Percentiles rank a stretch among this genome's conserved stretches.
phyloP scores from a whole-genome alignment of 208 protist species.

The Acanthamoeba pearcei region DNA sequence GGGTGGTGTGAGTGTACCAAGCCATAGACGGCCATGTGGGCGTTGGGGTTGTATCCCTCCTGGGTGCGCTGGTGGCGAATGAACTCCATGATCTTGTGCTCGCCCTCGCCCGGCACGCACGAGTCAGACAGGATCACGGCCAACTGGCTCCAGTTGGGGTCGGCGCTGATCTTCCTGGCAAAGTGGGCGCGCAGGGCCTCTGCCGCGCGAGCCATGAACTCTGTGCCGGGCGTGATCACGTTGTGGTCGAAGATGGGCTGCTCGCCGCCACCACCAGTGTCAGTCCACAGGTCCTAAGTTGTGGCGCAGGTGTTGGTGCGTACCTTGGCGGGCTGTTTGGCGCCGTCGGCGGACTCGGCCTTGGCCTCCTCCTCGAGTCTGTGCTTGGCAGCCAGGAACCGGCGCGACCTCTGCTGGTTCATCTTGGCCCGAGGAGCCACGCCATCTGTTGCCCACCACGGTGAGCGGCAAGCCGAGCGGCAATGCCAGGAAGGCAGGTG shows the following conservation, averaged over 20 bases:
- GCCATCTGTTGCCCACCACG: constrained; percentile 92
- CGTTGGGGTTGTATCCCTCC: constrained; percentile 96
- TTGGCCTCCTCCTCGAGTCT: constrained; percentile 88
- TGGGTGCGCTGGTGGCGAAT: constrained; percentile 88
- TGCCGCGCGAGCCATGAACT: constrained; percentile 98
- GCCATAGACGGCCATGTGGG: constrained; percentile 98
- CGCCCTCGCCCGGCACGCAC: constrained; percentile 98
- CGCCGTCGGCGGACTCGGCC: neutral
- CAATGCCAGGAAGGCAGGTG: neutral
- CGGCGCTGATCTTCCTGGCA: constrained; percentile 94
- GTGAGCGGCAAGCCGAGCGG: neutral
- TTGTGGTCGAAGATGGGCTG: constrained; percentile 97
- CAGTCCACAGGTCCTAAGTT: no score
- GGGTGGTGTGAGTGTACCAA: no score
- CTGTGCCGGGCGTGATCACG: constrained; percentile 99
- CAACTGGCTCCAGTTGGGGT: constrained; percentile 92
- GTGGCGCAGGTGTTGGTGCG: no score
- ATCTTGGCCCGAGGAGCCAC: constrained; percentile 99
- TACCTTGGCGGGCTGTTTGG: neutral
- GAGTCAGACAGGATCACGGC: constrained; percentile 97
- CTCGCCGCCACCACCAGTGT: neutral
- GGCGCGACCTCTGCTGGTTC: constrained; percentile 99
- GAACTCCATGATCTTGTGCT: constrained; percentile 94
- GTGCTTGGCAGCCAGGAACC: constrained; percentile 97
- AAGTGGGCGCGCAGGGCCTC: constrained; percentile 96